Evolutionary conservation across 1,284 basidiomycete species (phyloP), one percentile per base, ranked within the genome.

Genomic region (Acaromyces ingoldii): DNA sequence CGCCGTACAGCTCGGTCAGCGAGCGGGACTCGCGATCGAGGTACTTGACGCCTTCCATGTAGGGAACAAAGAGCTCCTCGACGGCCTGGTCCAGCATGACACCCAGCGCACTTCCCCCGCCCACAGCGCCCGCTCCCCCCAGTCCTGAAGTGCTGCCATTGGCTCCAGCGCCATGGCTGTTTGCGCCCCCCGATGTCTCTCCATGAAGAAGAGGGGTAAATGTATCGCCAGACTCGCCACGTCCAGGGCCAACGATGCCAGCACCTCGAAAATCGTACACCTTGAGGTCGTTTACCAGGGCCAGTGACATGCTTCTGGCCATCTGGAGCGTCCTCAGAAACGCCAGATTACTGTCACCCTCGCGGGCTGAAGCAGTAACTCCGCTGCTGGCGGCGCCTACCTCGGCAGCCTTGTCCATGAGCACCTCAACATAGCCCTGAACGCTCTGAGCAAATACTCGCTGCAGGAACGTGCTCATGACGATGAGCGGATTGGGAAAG

Each of bases 381-480:
- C 38, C 53, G n/a, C 25, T 37, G 47, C 37, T 28, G 0, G 63
- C 57, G 0, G 64, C 49, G 34, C 53, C 47, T 37, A 69, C 55
- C 55, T 71, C 62, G 36, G 56, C 51, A 4, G 69, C 70, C 30
- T 69, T 70, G 26, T 67, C 60, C 71, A 75, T 74, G 42, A 75
- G 62, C 10, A 69, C 64, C 51, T 75, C 72, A 38, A 75, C 64
- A 43, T 69, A 71, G 22, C 57, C 62, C 49, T 74, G 71, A 3
- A 75, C 67, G 21, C 92, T 91, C 80, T 99, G 95, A 0, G 92
- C 93, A 77, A 99, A 99, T 0, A 98, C 90, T 33, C 95, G 82
- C 74, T 97, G 95, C 36, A 99, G 77, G 77, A 99, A 98, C 6
- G 97, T 92, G 76, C 96, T 91, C 91, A 98, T 93, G 13, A 99